Evolutionary conservation across 495 filamentous ascomycete species (phyloP), one percentile per base, ranked within the genome.

Genomic region (Trichocladium uniseriatum): DNA sequence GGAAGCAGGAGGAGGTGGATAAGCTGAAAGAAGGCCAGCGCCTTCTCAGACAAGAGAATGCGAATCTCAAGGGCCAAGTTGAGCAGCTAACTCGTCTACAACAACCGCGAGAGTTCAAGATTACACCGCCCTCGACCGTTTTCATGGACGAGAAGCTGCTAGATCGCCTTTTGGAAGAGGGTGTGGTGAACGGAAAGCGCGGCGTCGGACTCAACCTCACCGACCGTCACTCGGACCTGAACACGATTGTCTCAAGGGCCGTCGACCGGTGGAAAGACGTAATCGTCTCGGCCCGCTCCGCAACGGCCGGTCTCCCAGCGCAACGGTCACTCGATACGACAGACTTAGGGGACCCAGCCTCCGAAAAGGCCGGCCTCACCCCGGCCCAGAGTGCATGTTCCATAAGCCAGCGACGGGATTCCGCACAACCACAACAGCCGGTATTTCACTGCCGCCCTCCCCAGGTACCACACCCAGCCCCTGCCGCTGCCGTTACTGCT

Each of bases 71-170:
- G 45, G 65, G 70, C 0, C 82, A 87, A 58, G 73, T 88, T 18
- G 82, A 87, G 40, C 76, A 81, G 18, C 66, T 89, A 5, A 81
- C 75, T 36, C 73, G 77, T 16, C 75, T 79, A 45, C 81, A 88
- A 57, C 81, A 85, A 58, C 82, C 84, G 7, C 72, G 80, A 6
- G 84, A 90, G 55, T 86, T 85, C 57, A 76, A 77, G 19, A 69
- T 83, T n/a, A 69, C 77, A 28, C 77, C 79, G 0, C 80, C 86
- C 0, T 68, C 78, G 24, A 83, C 75, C 1, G 63, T 89, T 4
- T 79, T 79, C 3, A 51, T 92, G 14, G 64, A 67, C 29, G 53
- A 68, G 47, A 67, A 70, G 4, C 38, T 73, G 7, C 45, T 74
- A 22, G 51, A 57, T 5, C 63, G 63, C 36, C 29, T 72, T 32